A percentile compares a stretch with the other conserved stretches of the same genome.
phyloP scores from a whole-genome alignment of 2,329 filamentous ascomycete genomes.

The Macrophomina tecta region DNA sequence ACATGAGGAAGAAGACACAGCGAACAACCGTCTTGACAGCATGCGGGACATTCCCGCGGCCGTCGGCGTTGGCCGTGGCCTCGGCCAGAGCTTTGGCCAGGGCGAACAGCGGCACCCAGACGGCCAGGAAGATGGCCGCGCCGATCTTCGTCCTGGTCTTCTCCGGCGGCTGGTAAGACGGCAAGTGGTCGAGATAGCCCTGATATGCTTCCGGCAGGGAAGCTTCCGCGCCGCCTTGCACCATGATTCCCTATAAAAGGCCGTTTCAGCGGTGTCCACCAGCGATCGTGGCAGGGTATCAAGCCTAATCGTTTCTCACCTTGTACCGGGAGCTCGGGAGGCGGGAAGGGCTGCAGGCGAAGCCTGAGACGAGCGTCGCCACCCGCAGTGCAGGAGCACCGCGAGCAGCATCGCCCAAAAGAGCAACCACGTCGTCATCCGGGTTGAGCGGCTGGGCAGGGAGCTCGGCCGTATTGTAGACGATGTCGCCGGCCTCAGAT shows the following conservation, averaged over 20 bases:
- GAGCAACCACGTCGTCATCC: neutral
- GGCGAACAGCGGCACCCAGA: too few species aligned
- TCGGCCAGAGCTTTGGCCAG: too few species aligned
- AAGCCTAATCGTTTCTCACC: neutral
- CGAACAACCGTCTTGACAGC: neutral
- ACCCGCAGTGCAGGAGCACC: neutral
- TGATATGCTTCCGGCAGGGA: neutral
- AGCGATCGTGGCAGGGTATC: neutral
- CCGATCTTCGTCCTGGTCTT: too few species aligned
- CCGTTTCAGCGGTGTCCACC: neutral
- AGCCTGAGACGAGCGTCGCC: neutral
- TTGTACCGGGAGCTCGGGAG: neutral
- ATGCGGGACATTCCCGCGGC: neutral
- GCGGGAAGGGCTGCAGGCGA: neutral
- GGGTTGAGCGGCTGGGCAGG: neutral
- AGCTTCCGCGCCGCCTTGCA: neutral
- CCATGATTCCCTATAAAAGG: neutral
- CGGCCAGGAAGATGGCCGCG: too few species aligned
- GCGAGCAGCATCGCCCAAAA: neutral
- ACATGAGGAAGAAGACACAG: neutral
- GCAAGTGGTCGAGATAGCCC: neutral
- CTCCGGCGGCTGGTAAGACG: neutral
- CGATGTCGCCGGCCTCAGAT: constrained; percentile 34
- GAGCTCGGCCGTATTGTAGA: constrained; percentile 20
- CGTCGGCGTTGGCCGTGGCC: neutral